phyloP scores from a whole-genome alignment of 306 rosid species.

The Clitoria ternatea region DNA sequence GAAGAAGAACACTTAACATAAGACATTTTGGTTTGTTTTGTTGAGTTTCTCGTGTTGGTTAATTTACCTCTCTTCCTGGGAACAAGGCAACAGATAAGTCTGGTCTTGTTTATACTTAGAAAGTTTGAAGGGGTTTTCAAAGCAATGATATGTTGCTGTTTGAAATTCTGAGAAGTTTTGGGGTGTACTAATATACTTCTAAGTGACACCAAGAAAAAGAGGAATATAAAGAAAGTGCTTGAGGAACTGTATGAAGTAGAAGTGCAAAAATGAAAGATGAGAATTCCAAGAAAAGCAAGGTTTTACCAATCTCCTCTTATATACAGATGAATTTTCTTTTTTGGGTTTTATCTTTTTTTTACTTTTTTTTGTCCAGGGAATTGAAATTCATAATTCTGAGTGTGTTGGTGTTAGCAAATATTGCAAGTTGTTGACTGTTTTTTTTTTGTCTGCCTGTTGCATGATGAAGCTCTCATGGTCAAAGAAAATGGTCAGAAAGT shows the following conservation, averaged over 20 bases:
- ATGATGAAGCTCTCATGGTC: slow-evolving; percentile 96
- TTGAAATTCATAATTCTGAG: slow-evolving; percentile 16
- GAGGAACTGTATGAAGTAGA: slow-evolving; percentile 65
- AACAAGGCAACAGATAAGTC: slow-evolving; percentile 12
- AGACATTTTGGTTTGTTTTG: slow-evolving; percentile 24
- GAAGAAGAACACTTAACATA: too few relatives aligned
- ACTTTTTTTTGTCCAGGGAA: background rate
- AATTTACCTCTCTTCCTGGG: background rate
- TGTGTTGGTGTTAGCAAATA: slow-evolving; percentile 12
- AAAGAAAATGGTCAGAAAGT: slow-evolving; percentile 97
- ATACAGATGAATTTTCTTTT: background rate
- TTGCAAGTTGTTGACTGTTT: slow-evolving; percentile 42
- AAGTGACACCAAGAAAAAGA: slow-evolving; percentile 31
- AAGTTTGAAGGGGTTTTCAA: slow-evolving; percentile 20
- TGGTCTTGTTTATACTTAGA: slow-evolving; percentile 25
- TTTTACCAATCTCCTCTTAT: slow-evolving; percentile 33
- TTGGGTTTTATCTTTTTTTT: background rate
- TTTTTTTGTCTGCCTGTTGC: slow-evolving; percentile 45
- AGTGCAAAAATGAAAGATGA: slow-evolving; percentile 80
- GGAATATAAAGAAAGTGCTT: slow-evolving; percentile 16
- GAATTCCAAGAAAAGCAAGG: slow-evolving; percentile 91
- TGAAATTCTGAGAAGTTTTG: slow-evolving; percentile 25
- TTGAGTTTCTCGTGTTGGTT: slow-evolving; percentile 1
- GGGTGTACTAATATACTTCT: slow-evolving; percentile 18
- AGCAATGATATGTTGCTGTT: slow-evolving; percentile 26